These are phyloP conservation scores for Boletus rubropictus DNA, from an alignment of 768 basidiomycete species.

Conservation along the genomic window DNA sequence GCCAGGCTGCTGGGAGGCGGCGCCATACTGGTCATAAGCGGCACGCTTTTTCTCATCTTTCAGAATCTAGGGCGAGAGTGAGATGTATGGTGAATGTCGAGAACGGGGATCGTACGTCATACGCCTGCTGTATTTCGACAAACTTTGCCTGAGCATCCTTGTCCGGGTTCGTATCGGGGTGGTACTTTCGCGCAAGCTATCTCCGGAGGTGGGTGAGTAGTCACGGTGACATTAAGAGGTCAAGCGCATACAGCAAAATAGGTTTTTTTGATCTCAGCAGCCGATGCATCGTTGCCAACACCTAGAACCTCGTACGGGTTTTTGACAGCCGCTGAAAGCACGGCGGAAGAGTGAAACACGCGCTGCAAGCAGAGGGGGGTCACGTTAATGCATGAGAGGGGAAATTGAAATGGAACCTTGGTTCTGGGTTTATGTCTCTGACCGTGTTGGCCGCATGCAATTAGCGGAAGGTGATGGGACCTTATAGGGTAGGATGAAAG, in stretches of 20 bases:
- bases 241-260: constrained; percentile 78
- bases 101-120: constrained; percentile 63
- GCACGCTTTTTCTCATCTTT: constrained; percentile 94
- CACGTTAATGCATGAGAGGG: constrained; percentile 10
- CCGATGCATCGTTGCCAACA: constrained; percentile 72
- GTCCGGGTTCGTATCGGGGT: constrained; percentile 96
- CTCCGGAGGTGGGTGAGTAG: constrained; percentile 11
- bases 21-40: constrained; percentile 86
- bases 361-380: constrained; percentile 46
- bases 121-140: constrained; percentile 93
- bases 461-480: constrained; percentile 27
- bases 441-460: constrained; percentile 13
- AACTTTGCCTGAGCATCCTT: constrained; percentile 88
- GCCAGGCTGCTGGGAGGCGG: constrained; percentile 87
- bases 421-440: constrained; percentile 21
- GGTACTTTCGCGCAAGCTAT: constrained; percentile 95
- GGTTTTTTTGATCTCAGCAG: constrained; percentile 92
- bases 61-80: constrained; percentile 53
- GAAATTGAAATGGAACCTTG: constrained; percentile 35
- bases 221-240: constrained; percentile 9
- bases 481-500: constrained; percentile 36
- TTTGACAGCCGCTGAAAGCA: constrained; percentile 50
- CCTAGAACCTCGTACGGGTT: constrained; percentile 93
- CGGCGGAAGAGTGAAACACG: constrained; percentile 63
- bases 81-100: constrained; percentile 15